Percentiles rank a stretch among this genome's conserved stretches.
Evolutionary conservation across 257 asterid genomes (phyloP).

Genomic region (Nicotiana knightiana): DNA sequence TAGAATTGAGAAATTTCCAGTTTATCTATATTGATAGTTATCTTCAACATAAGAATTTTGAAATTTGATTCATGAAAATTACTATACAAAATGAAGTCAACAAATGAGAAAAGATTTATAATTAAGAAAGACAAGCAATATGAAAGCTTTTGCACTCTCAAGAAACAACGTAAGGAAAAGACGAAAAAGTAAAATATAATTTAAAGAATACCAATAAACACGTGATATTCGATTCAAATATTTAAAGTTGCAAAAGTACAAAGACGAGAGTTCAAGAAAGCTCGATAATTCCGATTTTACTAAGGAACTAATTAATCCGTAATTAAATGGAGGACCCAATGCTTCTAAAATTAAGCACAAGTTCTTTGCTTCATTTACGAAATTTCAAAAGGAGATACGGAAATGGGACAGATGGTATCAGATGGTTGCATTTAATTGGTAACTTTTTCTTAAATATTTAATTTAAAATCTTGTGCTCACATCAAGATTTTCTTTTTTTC

Average conservation of each 20-base stretch:
- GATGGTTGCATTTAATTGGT: background rate
- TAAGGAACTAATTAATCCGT: background rate
- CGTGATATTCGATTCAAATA: background rate
- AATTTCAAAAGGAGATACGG: background rate
- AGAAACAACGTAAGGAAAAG: background rate
- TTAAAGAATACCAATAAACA: background rate
- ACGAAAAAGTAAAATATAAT: background rate
- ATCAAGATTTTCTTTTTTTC: no score
- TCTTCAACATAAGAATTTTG: background rate
- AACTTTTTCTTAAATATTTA: background rate
- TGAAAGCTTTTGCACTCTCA: background rate
- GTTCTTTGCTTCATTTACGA: background rate
- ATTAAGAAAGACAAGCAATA: background rate
- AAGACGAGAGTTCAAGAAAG: background rate
- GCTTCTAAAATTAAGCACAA: background rate
- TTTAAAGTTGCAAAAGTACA: background rate
- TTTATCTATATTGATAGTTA: background rate
- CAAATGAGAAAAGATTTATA: background rate
- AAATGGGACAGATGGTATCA: background rate
- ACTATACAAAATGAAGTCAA: background rate
- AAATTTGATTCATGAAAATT: background rate
- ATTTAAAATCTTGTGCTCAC: background rate
- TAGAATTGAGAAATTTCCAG: background rate
- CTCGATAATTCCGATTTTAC: background rate
- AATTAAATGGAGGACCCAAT: background rate